A percentile compares a stretch with the other conserved stretches of the same genome.
phyloP scores from a whole-genome alignment of 805 yeast genomes.

The Starmerella floricola region DNA sequence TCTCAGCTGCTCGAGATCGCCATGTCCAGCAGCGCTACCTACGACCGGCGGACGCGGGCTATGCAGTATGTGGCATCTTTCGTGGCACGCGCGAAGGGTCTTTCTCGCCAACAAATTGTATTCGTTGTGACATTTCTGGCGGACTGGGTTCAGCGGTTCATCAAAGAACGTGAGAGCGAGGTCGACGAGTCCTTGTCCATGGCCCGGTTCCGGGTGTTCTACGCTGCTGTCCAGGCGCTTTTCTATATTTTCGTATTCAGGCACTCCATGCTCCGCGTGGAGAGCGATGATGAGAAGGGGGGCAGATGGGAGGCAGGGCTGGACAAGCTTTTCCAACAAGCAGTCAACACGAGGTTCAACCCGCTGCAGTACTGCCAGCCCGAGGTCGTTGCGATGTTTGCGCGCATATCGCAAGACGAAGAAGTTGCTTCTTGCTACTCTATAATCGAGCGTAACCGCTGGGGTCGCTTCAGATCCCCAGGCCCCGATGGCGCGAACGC shows the following conservation, averaged over 20 bases:
- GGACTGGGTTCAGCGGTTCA: conserved; percentile 72
- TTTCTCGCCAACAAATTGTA: conserved; percentile 59
- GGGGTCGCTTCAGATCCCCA: conserved; percentile 41
- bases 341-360: conserved; percentile 77
- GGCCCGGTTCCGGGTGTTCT: conserved; percentile 82
- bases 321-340: conserved; percentile 77
- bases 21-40: conserved; percentile 52
- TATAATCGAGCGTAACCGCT: conserved; percentile 78
- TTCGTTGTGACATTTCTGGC: conserved; percentile 73
- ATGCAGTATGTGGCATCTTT: conserved; percentile 86
- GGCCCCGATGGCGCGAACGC: conserved; percentile 24
- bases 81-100: conserved; percentile 70
- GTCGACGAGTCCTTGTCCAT: conserved; percentile 61
- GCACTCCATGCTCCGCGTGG: conserved; percentile 42
- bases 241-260: conserved; percentile 88
- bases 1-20: conserved; percentile 75
- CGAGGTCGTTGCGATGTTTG: conserved; percentile 86
- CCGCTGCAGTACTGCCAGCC: conserved; percentile 89
- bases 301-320: conserved; percentile 34
- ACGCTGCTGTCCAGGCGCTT: conserved; percentile 81
- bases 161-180: conserved; percentile 75
- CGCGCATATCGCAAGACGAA: conserved; percentile 78
- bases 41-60: conserved; percentile 72
- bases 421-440: conserved; percentile 89
- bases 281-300: conserved; percentile 25